Evolutionary conservation across 345 rosid species (phyloP).

Genomic region (Murraya koenigii): DNA sequence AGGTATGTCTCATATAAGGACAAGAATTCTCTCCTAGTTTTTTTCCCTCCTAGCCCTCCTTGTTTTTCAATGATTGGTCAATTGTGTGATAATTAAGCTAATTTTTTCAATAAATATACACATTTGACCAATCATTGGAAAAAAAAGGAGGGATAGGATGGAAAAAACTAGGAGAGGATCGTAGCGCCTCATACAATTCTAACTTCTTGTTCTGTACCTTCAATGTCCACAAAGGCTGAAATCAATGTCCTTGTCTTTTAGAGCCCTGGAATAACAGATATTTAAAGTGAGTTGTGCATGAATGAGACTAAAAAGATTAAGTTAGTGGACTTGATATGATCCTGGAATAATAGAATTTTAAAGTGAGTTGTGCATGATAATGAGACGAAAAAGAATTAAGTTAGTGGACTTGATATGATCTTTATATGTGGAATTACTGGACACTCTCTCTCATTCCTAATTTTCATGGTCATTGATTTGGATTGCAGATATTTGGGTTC

Average conservation of each 20-base stretch:
- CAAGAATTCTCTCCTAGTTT: too few species aligned
- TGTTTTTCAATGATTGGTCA: too few species aligned
- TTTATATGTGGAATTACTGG: neutral
- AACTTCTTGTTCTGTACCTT: neutral
- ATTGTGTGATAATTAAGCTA: too few species aligned
- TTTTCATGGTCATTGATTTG: neutral
- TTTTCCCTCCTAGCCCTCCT: too few species aligned
- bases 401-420: neutral
- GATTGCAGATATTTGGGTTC: slow-evolving; percentile 73
- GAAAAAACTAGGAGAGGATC: too few species aligned
- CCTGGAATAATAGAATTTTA: neutral
- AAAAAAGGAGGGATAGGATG: too few species aligned
- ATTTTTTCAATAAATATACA: too few species aligned
- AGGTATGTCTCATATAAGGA: slow-evolving; percentile 65
- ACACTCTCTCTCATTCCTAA: neutral
- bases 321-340: neutral
- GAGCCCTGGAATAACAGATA: slow-evolving; percentile 4
- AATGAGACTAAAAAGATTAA: neutral
- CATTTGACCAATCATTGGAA: too few species aligned
- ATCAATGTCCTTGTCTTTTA: neutral
- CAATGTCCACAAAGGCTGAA: neutral
- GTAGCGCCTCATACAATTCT: too few species aligned
- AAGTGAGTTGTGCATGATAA: neutral
- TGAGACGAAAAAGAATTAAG: neutral
- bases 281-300: neutral